Evolutionary conservation across 768 basidiomycete species (phyloP).

Genomic region (Panaeolus papilionaceus): DNA sequence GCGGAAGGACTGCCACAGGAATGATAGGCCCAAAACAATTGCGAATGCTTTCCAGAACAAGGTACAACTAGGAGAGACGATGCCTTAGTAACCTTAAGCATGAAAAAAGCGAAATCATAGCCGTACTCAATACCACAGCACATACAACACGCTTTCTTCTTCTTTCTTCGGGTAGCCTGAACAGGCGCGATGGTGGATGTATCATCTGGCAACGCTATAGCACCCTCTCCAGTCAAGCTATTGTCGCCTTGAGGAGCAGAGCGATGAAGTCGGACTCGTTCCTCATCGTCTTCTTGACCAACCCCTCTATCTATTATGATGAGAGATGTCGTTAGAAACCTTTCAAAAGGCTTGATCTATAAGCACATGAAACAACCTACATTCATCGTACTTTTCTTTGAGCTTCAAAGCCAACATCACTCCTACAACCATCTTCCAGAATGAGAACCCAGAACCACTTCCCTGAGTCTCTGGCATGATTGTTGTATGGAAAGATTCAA

Average conservation of each 20-base stretch:
- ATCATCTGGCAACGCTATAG: constrained; percentile 33
- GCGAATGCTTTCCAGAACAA: constrained; percentile 62
- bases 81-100: not conserved
- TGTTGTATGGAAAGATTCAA: not conserved
- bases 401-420: constrained; percentile 51
- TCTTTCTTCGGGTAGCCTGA: constrained; percentile 35
- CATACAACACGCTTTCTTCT: constrained; percentile 44
- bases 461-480: constrained; percentile 12
- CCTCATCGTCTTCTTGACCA: constrained; percentile 46
- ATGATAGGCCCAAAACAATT: constrained; percentile 49
- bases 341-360: not conserved
- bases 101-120: not conserved
- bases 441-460: constrained; percentile 27
- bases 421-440: constrained; percentile 47
- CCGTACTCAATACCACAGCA: constrained; percentile 56
- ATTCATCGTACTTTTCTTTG: constrained; percentile 49
- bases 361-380: constrained; percentile 33
- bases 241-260: constrained; percentile 20
- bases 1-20: constrained; percentile 49
- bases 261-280: constrained; percentile 31
- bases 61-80: constrained; percentile 43
- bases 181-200: constrained; percentile 29
- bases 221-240: constrained; percentile 33
- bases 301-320: constrained; percentile 44
- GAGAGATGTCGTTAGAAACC: not conserved